Evolutionary conservation across 108 stramenopile genomes (phyloP).

Genomic region (Cyclotella atomus): DNA sequence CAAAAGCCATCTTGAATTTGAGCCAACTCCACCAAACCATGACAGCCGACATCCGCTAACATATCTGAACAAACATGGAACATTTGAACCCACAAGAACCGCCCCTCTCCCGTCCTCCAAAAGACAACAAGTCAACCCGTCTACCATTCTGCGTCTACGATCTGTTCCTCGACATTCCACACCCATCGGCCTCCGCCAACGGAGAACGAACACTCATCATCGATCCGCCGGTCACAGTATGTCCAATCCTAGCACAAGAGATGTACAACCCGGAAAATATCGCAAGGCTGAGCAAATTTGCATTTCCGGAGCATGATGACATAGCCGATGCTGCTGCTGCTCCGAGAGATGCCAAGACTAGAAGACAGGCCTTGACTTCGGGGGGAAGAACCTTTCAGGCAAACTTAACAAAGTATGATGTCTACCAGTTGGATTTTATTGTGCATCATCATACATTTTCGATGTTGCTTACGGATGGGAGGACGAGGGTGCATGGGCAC

Average conservation of each 20-base stretch:
- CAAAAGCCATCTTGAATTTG: too few species aligned
- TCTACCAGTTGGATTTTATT: slow-evolving; percentile 66
- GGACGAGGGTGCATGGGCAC: slow-evolving; percentile 74
- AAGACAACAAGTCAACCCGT: slow-evolving; percentile 2
- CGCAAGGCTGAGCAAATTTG: slow-evolving; percentile 62
- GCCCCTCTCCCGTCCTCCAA: background rate
- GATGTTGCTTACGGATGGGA: slow-evolving; percentile 61
- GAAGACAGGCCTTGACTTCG: slow-evolving; percentile 12
- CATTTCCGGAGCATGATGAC: slow-evolving; percentile 85
- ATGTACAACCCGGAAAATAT: slow-evolving; percentile 45
- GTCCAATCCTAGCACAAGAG: slow-evolving; percentile 44
- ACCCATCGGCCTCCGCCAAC: slow-evolving; percentile 60
- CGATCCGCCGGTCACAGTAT: slow-evolving; percentile 41
- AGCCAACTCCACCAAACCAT: too few species aligned
- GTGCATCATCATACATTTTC: slow-evolving; percentile 80
- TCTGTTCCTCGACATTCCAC: slow-evolving; percentile 79
- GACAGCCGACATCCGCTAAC: too few species aligned
- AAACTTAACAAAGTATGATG: slow-evolving; percentile 64
- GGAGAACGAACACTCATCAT: slow-evolving; percentile 23
- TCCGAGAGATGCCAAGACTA: slow-evolving; percentile 7
- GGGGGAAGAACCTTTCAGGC: slow-evolving; percentile 13
- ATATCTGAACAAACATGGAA: background rate
- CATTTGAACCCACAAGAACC: slow-evolving; percentile 26
- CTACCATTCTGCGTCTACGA: slow-evolving; percentile 60
- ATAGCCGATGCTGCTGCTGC: background rate